Conservation (phyloP, 805 yeast genomes). For the Saturnispora serradocipensis region DNA sequence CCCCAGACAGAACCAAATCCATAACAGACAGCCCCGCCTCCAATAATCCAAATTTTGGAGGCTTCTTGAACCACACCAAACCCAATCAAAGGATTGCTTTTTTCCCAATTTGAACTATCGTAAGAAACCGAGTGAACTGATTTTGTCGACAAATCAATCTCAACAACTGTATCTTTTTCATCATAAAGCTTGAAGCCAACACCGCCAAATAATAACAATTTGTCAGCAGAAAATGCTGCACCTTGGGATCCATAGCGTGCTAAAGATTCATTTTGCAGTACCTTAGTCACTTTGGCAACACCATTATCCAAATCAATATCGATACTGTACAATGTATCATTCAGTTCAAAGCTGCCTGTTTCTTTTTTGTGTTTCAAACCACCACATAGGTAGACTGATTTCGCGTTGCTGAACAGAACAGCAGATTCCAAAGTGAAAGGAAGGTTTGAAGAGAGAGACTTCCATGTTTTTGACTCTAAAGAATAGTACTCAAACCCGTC, state of each 20-base stretch:
- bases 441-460: neutral
- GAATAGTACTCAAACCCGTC: constrained; percentile 20
- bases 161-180: constrained; percentile 30
- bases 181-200: constrained; percentile 26
- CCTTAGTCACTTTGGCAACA: constrained; percentile 15
- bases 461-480: constrained; percentile 7
- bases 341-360: constrained; percentile 19
- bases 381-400: constrained; percentile 38
- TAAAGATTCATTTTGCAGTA: constrained; percentile 25
- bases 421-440: constrained; percentile 3
- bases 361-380: constrained; percentile 27
- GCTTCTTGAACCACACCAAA: constrained; percentile 27
- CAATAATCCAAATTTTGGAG: constrained; percentile 26
- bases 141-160: constrained; percentile 21
- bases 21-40: constrained; percentile 79
- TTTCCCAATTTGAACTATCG: constrained; percentile 30
- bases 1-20: constrained; percentile 64
- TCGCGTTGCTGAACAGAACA: constrained; percentile 7
- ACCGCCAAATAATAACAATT: constrained; percentile 14
- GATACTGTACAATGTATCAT: constrained; percentile 29
- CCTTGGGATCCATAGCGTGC: constrained; percentile 38
- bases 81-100: constrained; percentile 45
- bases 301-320: constrained; percentile 9
- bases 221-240: neutral
- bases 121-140: constrained; percentile 23